Evolutionary conservation across 768 basidiomycete species (phyloP), one percentile per base, ranked within the genome.

Genomic region (Mycena rosella): DNA sequence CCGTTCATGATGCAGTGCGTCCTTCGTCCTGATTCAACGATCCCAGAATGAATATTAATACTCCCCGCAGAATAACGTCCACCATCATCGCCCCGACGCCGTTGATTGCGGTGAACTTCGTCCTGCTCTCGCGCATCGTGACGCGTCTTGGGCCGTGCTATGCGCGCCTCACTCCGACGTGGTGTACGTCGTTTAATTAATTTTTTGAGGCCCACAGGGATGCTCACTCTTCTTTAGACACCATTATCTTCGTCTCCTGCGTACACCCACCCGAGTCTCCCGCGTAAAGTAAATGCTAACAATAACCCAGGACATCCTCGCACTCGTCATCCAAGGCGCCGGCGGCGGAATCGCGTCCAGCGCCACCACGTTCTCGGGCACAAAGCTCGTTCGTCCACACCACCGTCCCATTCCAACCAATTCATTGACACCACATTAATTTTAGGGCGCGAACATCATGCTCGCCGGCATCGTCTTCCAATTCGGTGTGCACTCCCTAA

Each of bases 11-110:
- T 85, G 34, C 82, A 85, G 85, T 86, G 60, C 45, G 82, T 76
- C 8, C 9, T n/a, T 7, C 22, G 26, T 40, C n/a, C 20, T 24
- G 20, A 30, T 27, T 24, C 48, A 20, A 51, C n/a, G n/a, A n/a
- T n/a, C n/a, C n/a, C n/a, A n/a, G n/a, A n/a, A n/a, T n/a, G n/a
- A n/a, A n/a, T n/a, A n/a, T 15, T 27, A 7, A 44, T 44, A 4
- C 10, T 53, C n/a, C 13, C 47, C 11, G 5, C 30, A 85, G 84
- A 65, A 82, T 82, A 5, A 75, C 78, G 5, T 73, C 78, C 2
- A 86, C 85, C 0, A 84, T 88, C 51, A 66, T 88, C 15, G 85
- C 83, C 0, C 89, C 89, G 0, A 89, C 88, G 0, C 87, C 87
- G 0, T 78, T 89, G 10, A 75, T 89, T 6, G 89, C 88, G 0